A percentile compares a stretch with the other conserved stretches of the same genome.
These are phyloP conservation scores for Brassica rapa DNA, from an alignment of 345 rosid species.

Conservation along the genomic window DNA sequence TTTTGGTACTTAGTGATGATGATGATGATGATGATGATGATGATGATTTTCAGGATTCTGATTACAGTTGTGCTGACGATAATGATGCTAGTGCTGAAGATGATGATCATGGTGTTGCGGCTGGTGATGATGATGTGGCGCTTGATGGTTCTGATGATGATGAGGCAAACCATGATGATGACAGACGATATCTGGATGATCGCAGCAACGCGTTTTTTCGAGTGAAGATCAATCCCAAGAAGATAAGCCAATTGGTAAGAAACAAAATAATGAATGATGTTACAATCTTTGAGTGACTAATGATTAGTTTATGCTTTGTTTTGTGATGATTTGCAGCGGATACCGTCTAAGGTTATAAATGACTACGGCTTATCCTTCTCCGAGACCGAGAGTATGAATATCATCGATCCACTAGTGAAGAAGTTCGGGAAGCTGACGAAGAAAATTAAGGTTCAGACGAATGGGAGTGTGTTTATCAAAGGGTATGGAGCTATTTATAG, in stretches of 20 bases:
- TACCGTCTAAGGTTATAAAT: constrained; percentile 10
- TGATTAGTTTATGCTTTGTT: background rate
- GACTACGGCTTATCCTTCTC: constrained; percentile 30
- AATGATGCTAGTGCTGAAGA: background rate
- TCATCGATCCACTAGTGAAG: constrained; percentile 5
- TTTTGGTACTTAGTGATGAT: background rate
- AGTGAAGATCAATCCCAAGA: constrained; percentile 10
- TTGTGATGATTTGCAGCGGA: constrained; percentile 19
- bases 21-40: background rate
- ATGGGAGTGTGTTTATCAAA: constrained; percentile 20
- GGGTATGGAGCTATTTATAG: constrained; percentile 16
- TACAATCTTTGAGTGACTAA: background rate
- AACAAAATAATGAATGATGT: background rate
- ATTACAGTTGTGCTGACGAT: background rate
- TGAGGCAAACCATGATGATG: constrained; percentile 2
- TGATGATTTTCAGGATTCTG: background rate
- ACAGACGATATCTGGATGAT: constrained; percentile 14
- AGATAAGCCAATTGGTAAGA: constrained; percentile 32
- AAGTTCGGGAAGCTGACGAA: constrained; percentile 16
- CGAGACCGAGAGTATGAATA: background rate
- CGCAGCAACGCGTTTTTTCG: background rate
- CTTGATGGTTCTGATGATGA: background rate
- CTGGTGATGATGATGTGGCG: background rate
- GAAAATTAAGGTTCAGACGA: constrained; percentile 3
- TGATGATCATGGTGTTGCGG: background rate